Evolutionary conservation across 2,329 filamentous ascomycete species (phyloP).

Genomic region (Pseudocercospora fuligena): DNA sequence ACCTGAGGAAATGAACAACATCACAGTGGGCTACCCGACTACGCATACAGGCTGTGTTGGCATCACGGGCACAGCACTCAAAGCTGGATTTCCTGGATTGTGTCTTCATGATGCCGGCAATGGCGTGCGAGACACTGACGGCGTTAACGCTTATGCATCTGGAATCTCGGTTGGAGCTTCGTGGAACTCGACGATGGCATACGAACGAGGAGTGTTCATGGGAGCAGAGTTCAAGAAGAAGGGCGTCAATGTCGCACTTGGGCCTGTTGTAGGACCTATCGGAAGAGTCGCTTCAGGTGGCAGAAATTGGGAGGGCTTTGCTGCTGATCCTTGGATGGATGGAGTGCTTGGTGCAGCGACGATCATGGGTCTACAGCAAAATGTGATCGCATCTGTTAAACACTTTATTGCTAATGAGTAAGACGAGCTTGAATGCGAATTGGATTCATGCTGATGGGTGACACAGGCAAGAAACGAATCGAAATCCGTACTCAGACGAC

Average conservation of each 20-base stretch:
- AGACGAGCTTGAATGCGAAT: not conserved
- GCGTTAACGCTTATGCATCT: constrained; percentile 50
- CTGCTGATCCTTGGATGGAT: constrained; percentile 69
- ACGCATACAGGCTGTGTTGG: constrained; percentile 44
- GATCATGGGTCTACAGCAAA: constrained; percentile 62
- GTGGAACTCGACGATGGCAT: constrained; percentile 61
- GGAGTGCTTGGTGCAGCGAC: constrained; percentile 57
- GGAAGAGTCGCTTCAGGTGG: constrained; percentile 70
- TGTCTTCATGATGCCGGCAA: constrained; percentile 50
- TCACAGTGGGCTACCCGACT: constrained; percentile 41
- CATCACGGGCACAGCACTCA: constrained; percentile 41
- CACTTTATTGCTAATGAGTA: constrained; percentile 58
- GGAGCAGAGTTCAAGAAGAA: constrained; percentile 59
- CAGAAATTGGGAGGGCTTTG: constrained; percentile 78
- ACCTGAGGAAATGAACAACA: constrained; percentile 44
- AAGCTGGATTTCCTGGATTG: constrained; percentile 47
- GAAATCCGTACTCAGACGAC: constrained; percentile 45
- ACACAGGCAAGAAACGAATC: constrained; percentile 59
- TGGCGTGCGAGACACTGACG: constrained; percentile 50
- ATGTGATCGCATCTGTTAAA: constrained; percentile 63
- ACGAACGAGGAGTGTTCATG: constrained; percentile 58
- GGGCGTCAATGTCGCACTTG: constrained; percentile 68
- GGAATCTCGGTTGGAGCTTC: constrained; percentile 50
- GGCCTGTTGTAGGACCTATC: constrained; percentile 69
- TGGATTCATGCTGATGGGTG: not conserved